Evolutionary conservation across 106 monocot species (phyloP), one percentile per base, ranked within the genome.

Genomic region (Gastrodia elata): DNA sequence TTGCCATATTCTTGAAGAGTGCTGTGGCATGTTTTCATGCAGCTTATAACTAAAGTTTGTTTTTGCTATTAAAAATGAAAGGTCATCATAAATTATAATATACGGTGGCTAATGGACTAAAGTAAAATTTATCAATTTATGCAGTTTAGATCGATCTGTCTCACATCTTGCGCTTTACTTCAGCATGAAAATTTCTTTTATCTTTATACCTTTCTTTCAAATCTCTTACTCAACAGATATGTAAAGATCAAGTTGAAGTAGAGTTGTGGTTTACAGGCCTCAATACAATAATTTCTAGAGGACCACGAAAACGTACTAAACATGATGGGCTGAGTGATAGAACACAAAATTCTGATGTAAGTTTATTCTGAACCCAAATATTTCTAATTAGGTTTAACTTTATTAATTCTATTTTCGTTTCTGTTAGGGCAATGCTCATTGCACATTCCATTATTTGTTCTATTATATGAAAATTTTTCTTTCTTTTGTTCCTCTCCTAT

Each of bases 241-340:
- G 88, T 78, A 88, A 85, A 48, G 82, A 83, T 68, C 84, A 88
- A 88, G 85, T 70, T 70, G 88, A 88, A 77, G 16, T 75, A 65
- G 88, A 88, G 80, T 80, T 80, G 42, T 88, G 88, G 88, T 77
- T 88, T 83, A 59, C 78, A 22, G 82, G 85, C 65, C 85, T 88
- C 28, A 77, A 73, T 70, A 34, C 80, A 75, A 38, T 88, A 57
- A 78, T 88, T 64, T 82, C 79, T 64, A 37, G 78, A 39, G 59
- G 71, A n/a, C 73, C n/a, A n/a, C n/a, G n/a, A n/a, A n/a, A 72
- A 10, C 70, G 33, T 26, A 67, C 41, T 44, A 44, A 15, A 44
- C 43, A 0, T 42, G 42, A 13, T 52, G 52, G 67, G 15, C 73
- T 70, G 5, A 74, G 73, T 71, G 85, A 82, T 71, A 65, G 70